A percentile compares a stretch with the other conserved stretches of the same genome.
Evolutionary conservation across 140 eudicot genomes (phyloP).

Genomic region (Flaveria floridana): DNA sequence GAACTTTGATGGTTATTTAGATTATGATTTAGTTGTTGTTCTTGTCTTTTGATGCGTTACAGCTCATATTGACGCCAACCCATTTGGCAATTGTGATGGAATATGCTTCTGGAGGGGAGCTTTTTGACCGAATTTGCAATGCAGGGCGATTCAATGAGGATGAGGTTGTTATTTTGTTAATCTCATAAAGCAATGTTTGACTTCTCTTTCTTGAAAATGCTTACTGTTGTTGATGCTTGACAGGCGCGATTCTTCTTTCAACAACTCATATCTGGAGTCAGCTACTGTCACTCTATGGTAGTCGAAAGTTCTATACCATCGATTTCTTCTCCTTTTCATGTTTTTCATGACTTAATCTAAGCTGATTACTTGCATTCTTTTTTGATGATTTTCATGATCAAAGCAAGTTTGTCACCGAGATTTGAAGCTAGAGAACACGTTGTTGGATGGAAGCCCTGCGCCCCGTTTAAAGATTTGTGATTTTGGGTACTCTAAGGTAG

Average conservation of each 20-base stretch:
- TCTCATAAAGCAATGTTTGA: background rate
- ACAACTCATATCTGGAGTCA: conserved; percentile 98
- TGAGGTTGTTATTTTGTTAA: conserved; percentile 50
- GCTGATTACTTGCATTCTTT: conserved; percentile 17
- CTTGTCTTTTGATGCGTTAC: conserved; percentile 17
- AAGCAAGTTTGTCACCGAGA: conserved; percentile 99
- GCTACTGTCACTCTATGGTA: conserved; percentile 97
- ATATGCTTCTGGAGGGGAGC: conserved; percentile 97
- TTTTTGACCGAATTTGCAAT: conserved; percentile 77
- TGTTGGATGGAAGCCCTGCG: conserved; percentile 90
- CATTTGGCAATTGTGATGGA: conserved; percentile 97
- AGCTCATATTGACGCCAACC: conserved; percentile 90
- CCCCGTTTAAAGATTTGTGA: conserved; percentile 93
- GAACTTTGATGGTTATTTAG: background rate
- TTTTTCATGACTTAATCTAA: background rate
- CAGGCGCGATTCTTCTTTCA: conserved; percentile 96
- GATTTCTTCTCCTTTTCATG: background rate
- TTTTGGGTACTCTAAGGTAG: conserved; percentile 96
- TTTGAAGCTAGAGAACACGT: conserved; percentile 86
- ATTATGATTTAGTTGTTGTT: background rate
- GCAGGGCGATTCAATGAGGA: conserved; percentile 89
- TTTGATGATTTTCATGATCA: conserved; percentile 34
- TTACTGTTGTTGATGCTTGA: conserved; percentile 24
- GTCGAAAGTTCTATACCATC: conserved; percentile 8
- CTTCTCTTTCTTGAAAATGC: conserved; percentile 13